phyloP scores from a whole-genome alignment of 2,329 filamentous ascomycete genomes.

The Pyrenochaeta sp. region DNA sequence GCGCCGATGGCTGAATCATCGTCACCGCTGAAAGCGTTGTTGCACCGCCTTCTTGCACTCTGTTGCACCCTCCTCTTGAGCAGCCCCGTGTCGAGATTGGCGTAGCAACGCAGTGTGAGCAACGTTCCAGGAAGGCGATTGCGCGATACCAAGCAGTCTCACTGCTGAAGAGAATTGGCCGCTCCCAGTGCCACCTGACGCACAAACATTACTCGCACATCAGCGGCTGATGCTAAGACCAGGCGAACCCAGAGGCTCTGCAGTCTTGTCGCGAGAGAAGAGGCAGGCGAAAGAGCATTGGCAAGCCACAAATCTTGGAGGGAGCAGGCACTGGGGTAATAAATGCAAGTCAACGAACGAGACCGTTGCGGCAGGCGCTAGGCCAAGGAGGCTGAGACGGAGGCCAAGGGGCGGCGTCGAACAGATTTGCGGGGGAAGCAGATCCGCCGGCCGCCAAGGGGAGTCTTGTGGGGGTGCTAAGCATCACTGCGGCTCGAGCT shows the following conservation, averaged over 20 bases:
- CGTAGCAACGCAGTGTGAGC: background rate
- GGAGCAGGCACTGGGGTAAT: constrained; percentile 14
- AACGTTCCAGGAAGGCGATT: constrained; percentile 10
- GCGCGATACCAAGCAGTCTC: constrained; percentile 16
- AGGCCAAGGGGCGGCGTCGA: constrained; percentile 23
- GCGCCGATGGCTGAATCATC: constrained; percentile 4
- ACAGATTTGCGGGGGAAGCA: constrained; percentile 17
- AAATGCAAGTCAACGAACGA: constrained; percentile 9
- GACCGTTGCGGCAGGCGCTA: constrained; percentile 19
- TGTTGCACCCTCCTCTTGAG: constrained; percentile 3
- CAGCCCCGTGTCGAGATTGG: constrained; percentile 2
- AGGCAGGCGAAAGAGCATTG: constrained; percentile 22
- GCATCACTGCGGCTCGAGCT: constrained; percentile 13
- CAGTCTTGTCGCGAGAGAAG: constrained; percentile 27
- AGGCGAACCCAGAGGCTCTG: constrained; percentile 14
- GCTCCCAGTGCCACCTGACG: constrained; percentile 7
- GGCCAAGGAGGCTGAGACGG: constrained; percentile 29
- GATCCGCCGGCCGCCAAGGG: constrained; percentile 6
- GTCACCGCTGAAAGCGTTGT: background rate
- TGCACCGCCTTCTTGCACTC: too few species aligned
- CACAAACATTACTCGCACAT: constrained; percentile 16
- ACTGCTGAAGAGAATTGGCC: constrained; percentile 6
- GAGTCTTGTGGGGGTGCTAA: constrained; percentile 9
- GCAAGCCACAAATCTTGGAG: constrained; percentile 35
- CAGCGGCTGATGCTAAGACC: constrained; percentile 18